Base-by-base conservation (phyloP, 176 grass and related monocot species). In the Stipa capillata region DNA sequence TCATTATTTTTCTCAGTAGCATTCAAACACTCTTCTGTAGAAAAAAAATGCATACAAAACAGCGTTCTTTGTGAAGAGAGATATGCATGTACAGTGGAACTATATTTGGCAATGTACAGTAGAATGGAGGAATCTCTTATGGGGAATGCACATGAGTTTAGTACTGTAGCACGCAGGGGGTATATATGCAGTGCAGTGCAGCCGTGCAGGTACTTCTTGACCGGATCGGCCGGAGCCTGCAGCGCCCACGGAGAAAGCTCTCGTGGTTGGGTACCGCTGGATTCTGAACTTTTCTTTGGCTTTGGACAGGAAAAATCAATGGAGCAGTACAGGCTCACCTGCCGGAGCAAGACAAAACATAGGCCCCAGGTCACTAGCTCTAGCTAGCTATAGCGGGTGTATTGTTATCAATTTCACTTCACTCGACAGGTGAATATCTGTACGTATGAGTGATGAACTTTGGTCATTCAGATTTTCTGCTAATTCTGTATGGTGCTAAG, bases 51-150 rank as follows among this genome's bases (percentile, higher is more conserved):
- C n/a, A n/a, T n/a, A n/a, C n/a, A n/a, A 54, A 54, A 54, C 1
- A 10, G 11, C 21, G 4, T 11, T 53, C 8, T 11, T 54, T 54
- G 9, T 24, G 15, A 25, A 28, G 4, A 25, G 51, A 11, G 7
- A 42, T 27, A 28, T 62, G n/a, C 43, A 62, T 85, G 70, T 39
- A 76, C 82, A 77, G 71, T 78, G 5, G 64, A 7, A 71, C 87
- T 64, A 81, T 76, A 71, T 89, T 76, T 76, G 82, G 87, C 4
- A 85, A 76, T 33, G 43, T 49, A 81, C 82, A 89, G 77, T 85
- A 35, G 87, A 85, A 81, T 20, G 70, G 87, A 85, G 82, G 87
- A 89, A 89, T 85, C 82, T 77, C 54, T 40, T 70, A 81, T 76
- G 52, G 76, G 76, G 44, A 63, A 76, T 75, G 77, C 82, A 85